Base-by-base conservation (phyloP, 2,329 filamentous ascomycete species). In the Bipolaris sorokiniana region DNA sequence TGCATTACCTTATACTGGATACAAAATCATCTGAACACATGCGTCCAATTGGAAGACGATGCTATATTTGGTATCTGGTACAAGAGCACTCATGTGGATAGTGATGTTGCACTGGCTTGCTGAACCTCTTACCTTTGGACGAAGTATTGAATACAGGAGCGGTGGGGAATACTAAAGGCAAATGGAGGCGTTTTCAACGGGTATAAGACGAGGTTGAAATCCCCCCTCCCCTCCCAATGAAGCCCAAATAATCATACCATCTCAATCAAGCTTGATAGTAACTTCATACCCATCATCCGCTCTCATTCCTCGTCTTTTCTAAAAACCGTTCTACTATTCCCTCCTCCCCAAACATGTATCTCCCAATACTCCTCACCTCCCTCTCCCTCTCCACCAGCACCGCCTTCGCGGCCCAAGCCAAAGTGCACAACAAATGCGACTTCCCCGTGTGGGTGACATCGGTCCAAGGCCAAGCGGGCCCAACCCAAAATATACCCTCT, bases 391-490 rank as follows among this genome's bases (percentile, higher is more conserved):
- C 54, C 7, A 46, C 58, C 42, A 48, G 51, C 51, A 58, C 57
- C 7, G 38, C 66, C 36, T 48, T 63, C 28, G 59, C 64, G 26
- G 61, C 58, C 34, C 48, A 51, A 7, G 49, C 66, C 46, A 47
- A 51, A 15, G 51, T 74, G 38, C 60, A 61, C 53, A 74, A 73
- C 63, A 62, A 70, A 41, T 73, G 71, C 52, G 23, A 53, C 54
- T 62, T 58, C 51, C 38, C 64, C 44, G 54, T 72, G 41, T 74
- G 56, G 46, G 51, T 69, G 13, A 65, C 66, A 13, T 61, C 61
- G 5, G 65, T 72, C n/a, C 45, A 56, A 56, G 37, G 3, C 31
- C 34, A 37, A 38, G 50, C 36, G 31, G 50, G 38, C 51, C n/a
- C 48, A 3, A 18, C 36, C 10, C 31, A 36, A 33, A 42, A 49